phyloP scores from a whole-genome alignment of 1,284 basidiomycete genomes.

The Somion occarium region DNA sequence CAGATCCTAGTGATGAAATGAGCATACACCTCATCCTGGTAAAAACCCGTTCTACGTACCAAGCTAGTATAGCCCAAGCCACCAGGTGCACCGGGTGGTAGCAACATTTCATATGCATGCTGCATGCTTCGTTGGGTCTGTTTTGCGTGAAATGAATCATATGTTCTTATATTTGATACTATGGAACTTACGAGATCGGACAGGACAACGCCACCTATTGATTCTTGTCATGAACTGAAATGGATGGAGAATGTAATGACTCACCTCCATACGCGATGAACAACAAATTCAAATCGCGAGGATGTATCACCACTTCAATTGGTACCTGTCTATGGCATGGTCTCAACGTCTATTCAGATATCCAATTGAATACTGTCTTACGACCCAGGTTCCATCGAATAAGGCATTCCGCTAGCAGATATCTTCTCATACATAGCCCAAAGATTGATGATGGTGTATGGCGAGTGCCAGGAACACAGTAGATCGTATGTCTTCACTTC shows the following conservation, averaged over 20 bases:
- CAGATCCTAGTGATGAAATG: constrained; percentile 42
- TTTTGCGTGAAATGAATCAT: not conserved
- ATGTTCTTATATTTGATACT: not conserved
- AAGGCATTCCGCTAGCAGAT: constrained; percentile 50
- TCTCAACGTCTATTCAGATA: not conserved
- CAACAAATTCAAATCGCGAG: constrained; percentile 75
- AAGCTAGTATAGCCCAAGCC: constrained; percentile 56
- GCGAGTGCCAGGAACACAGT: constrained; percentile 56
- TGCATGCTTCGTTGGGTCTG: constrained; percentile 57
- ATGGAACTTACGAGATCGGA: constrained; percentile 57
- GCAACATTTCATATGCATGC: constrained; percentile 61
- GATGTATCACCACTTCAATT: constrained; percentile 69
- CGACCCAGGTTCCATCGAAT: constrained; percentile 36
- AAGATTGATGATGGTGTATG: constrained; percentile 65
- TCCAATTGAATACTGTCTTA: constrained; percentile 23
- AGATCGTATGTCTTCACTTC: constrained; percentile 70
- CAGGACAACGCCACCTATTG: constrained; percentile 65
- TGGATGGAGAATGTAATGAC: too few species aligned
- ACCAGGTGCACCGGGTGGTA: constrained; percentile 79
- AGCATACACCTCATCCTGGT: constrained; percentile 4
- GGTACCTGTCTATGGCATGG: constrained; percentile 34
- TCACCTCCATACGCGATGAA: constrained; percentile 80
- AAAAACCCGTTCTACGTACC: constrained; percentile 29
- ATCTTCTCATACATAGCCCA: constrained; percentile 72
- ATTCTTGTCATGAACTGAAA: too few species aligned